Base-by-base conservation (phyloP, 176 grass and related monocot genomes). In the Elymus sibiricus region DNA sequence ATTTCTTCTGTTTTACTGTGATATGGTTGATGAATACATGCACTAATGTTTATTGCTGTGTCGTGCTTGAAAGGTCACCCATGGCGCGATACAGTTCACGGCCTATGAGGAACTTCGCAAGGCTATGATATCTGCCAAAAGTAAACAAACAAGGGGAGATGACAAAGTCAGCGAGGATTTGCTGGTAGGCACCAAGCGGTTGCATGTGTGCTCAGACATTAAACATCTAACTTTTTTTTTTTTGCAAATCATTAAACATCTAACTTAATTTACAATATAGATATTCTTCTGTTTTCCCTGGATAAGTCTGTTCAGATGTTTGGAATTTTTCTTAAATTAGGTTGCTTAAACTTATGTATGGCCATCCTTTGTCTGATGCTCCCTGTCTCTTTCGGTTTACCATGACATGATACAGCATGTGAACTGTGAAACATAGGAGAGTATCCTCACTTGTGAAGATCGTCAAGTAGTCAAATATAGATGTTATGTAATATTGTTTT, bases 41-140 rank as follows among this genome's bases (percentile, higher is more conserved):
- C 19, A 10, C 60, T 74, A 31, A 67, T 91, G 49, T 74, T 77
- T 85, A 14, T 77, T 81, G 43, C 42, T 12, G 9, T 86, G 42
- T 15, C 64, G 13, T 83, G 38, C 34, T 88, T 81, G 21, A 85
- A 77, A 95, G 96, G 96, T 98, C 72, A 95, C 92, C 42, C 96
- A 98, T 92, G 96, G 96, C 63, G 92, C 93, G 35, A 91, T 98
- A 88, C 93, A 98, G 32, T 95, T 98, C 79, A 95, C 90, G 0
- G 96, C 90, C 12, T 98, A 98, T 15, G 93, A 98, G 86, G 96
- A 98, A 84, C 96, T 98, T 66, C 88, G 90, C 77, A 95, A 83
- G 80, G 74, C 90, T 84, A 66, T 89, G 87, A 78, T 90, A 83
- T 87, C 63, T 74, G 4, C 90, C 8, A 98, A 90, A 84, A 89